Percentiles rank a stretch among this genome's conserved stretches.
Conservation (phyloP, 139 green algal genomes). For the Microglena sp. region DNA sequence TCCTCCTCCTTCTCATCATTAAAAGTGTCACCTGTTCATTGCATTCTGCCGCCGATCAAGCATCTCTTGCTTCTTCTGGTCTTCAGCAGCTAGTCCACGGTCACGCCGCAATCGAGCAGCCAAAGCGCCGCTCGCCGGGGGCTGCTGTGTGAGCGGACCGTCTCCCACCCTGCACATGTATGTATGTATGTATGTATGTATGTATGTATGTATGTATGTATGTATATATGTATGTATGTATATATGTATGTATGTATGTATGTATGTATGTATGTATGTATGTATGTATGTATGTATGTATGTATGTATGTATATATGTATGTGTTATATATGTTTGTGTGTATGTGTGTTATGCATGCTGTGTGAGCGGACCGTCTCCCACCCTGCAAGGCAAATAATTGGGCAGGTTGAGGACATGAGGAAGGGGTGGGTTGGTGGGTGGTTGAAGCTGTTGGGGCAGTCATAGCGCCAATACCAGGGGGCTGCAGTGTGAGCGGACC, state of each 20-base stretch:
- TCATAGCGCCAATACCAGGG: conserved; percentile 24
- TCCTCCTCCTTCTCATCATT: no score
- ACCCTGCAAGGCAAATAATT: no score
- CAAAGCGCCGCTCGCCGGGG: conserved; percentile 22
- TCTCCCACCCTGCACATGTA: not conserved
- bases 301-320: not conserved
- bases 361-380: not conserved
- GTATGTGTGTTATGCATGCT: conserved; percentile 1
- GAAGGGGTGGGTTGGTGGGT: no score
- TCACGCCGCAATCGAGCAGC: conserved; percentile 23
- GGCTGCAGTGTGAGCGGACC: conserved; percentile 13
- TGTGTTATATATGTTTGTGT: not conserved
- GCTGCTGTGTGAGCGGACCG: conserved; percentile 13
- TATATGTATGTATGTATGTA: not conserved
- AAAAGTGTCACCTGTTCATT: conserved; percentile 25
- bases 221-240: not conserved
- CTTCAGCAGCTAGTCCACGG: conserved; percentile 4
- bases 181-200: conserved; percentile 8
- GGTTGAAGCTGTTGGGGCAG: no score
- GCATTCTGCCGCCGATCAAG: conserved; percentile 21
- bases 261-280: not conserved
- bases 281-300: not conserved
- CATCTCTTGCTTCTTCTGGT: conserved; percentile 12
- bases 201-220: conserved; percentile 3
- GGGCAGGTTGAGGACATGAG: no score